Conservation (phyloP, 2,329 filamentous ascomycete species). For the Fusarium annulatum region DNA sequence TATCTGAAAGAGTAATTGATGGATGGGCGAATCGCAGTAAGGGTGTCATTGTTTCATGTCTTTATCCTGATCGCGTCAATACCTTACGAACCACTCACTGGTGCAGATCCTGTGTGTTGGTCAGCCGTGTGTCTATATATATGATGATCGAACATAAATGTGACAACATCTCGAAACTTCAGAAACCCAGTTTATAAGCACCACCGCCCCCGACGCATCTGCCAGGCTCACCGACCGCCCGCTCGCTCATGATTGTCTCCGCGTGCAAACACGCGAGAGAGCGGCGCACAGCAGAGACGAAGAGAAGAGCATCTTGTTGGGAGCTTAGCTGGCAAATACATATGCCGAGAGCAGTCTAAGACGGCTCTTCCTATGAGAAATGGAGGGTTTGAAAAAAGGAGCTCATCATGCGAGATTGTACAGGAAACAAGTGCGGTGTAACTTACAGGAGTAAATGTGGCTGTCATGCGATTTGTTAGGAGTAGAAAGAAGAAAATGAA, state of each 20-base stretch:
- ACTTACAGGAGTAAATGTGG: slow-evolving; percentile 21
- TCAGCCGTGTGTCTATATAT: slow-evolving; percentile 25
- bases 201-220: slow-evolving; percentile 53
- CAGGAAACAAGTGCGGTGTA: background rate
- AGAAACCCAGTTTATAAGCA: slow-evolving; percentile 62
- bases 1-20: slow-evolving; percentile 24
- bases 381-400: slow-evolving; percentile 53
- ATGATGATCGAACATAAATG: background rate
- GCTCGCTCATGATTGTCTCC: slow-evolving; percentile 33
- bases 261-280: slow-evolving; percentile 52
- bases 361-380: slow-evolving; percentile 59
- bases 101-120: slow-evolving; percentile 22
- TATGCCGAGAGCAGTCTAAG: slow-evolving; percentile 54
- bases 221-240: slow-evolving; percentile 43
- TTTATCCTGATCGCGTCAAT: background rate
- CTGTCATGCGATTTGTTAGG: slow-evolving; percentile 8
- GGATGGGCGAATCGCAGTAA: slow-evolving; percentile 23
- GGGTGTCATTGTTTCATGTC: background rate
- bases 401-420: slow-evolving; percentile 55
- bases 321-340: slow-evolving; percentile 38
- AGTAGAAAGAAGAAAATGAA: slow-evolving; percentile 25
- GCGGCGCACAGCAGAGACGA: slow-evolving; percentile 38
- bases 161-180: slow-evolving; percentile 49
- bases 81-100: background rate
- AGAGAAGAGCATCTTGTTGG: slow-evolving; percentile 28